Percentiles rank a stretch among this genome's conserved stretches.
phyloP scores from a whole-genome alignment of 768 basidiomycete genomes.

The Neoboletus magnificus region DNA sequence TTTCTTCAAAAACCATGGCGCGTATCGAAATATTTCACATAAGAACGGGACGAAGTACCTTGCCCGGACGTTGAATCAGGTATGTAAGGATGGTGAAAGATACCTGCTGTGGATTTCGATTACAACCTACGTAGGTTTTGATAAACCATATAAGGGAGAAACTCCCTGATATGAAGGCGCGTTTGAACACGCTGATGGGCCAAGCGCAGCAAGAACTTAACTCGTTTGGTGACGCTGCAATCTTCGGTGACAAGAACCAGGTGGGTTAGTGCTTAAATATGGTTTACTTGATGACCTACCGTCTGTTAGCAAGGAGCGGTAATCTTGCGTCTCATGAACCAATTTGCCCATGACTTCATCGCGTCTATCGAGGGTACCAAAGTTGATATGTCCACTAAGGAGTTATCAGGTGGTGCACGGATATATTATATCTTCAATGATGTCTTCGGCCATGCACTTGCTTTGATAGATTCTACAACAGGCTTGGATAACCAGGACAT shows the following conservation, averaged over 20 bases:
- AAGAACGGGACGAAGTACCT: conserved; percentile 97
- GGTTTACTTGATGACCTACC: conserved; percentile 10
- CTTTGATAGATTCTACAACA: conserved; percentile 83
- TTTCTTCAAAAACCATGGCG: conserved; percentile 86
- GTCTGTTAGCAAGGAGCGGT: conserved; percentile 71
- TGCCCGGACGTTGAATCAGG: conserved; percentile 91
- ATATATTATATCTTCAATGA: conserved; percentile 99
- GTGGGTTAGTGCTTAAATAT: conserved; percentile 29
- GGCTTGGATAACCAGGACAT: conserved; percentile 95
- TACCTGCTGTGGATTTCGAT: neutral
- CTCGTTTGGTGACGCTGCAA: conserved; percentile 90
- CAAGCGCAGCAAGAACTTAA: conserved; percentile 98
- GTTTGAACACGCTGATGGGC: conserved; percentile 96
- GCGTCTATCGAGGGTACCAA: conserved; percentile 97
- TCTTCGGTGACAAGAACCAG: conserved; percentile 89
- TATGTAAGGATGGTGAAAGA: conserved; percentile 32
- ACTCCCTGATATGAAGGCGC: conserved; percentile 98
- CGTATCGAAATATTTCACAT: conserved; percentile 93
- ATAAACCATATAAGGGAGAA: conserved; percentile 99
- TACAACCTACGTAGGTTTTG: conserved; percentile 62
- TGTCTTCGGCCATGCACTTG: conserved; percentile 89
- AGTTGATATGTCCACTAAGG: conserved; percentile 95
- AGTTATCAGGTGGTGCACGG: conserved; percentile 94
- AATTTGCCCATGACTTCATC: conserved; percentile 95
- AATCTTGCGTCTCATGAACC: conserved; percentile 95